phyloP scores from a whole-genome alignment of 441 rosid genomes.

The Omphalea diandra region DNA sequence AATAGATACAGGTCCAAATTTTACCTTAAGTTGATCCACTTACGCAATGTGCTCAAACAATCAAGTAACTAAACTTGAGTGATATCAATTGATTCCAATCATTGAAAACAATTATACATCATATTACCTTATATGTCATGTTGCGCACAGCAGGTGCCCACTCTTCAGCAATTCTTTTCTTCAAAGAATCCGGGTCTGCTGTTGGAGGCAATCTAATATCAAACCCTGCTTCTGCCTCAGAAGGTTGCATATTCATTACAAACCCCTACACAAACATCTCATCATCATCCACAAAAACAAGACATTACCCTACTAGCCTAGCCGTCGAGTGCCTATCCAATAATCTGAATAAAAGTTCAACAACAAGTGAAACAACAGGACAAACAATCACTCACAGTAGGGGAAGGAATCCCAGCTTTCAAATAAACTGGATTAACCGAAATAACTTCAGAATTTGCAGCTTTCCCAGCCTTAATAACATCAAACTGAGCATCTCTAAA shows the following conservation, averaged over 20 bases:
- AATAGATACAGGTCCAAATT: not conserved
- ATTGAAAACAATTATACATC: not conserved
- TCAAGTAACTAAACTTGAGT: too few relatives aligned
- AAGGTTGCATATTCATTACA: slow-evolving; percentile 93
- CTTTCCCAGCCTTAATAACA: slow-evolving; percentile 70
- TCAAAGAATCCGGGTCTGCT: slow-evolving; percentile 58
- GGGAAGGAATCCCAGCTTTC: slow-evolving; percentile 76
- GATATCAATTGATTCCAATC: not conserved
- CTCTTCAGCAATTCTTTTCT: slow-evolving; percentile 66
- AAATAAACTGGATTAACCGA: slow-evolving; percentile 83
- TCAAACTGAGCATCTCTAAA: slow-evolving; percentile 73
- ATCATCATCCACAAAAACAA: not conserved
- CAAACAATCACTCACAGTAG: slow-evolving; percentile 40
- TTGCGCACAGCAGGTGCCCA: slow-evolving; percentile 85
- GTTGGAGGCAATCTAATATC: slow-evolving; percentile 82
- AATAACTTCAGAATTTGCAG: slow-evolving; percentile 61
- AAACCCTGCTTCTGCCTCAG: slow-evolving; percentile 93
- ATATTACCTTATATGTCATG: slow-evolving; percentile 60
- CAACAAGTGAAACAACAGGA: too few relatives aligned
- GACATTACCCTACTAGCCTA: too few relatives aligned
- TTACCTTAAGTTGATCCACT: not conserved
- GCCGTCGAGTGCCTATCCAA: too few relatives aligned
- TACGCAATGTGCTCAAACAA: not conserved
- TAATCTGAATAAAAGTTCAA: too few relatives aligned
- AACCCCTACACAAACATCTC: slow-evolving; percentile 48